Conservation (phyloP, 345 rosid species). For the Hevea brasiliensis region DNA sequence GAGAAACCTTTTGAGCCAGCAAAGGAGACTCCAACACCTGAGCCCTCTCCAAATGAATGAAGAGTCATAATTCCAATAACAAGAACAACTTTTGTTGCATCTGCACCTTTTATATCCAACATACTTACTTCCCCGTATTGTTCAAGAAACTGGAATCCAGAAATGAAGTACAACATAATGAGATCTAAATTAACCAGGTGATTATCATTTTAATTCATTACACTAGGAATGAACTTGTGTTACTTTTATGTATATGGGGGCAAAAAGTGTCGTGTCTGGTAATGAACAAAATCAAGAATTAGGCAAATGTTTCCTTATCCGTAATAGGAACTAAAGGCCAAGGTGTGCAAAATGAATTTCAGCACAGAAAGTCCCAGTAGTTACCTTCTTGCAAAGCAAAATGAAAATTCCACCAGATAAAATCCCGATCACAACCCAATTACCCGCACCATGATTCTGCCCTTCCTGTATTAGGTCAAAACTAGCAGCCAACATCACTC, state of each 20-base stretch:
- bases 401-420: slow-evolving; percentile 86
- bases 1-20: slow-evolving; percentile 96
- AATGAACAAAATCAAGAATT: not conserved
- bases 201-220: not conserved
- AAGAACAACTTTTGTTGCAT: slow-evolving; percentile 90
- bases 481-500: slow-evolving; percentile 99
- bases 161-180: slow-evolving; percentile 1
- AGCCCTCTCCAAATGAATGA: slow-evolving; percentile 99
- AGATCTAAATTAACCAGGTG: not conserved
- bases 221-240: not conserved
- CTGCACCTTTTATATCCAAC: slow-evolving; percentile 98
- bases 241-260: too few species aligned
- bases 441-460: slow-evolving; percentile 81
- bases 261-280: too few species aligned
- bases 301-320: not conserved
- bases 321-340: not conserved
- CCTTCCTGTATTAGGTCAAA: slow-evolving; percentile 98
- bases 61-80: slow-evolving; percentile 99
- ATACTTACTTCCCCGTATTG: slow-evolving; percentile 95
- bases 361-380: not conserved
- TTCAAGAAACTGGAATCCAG: slow-evolving; percentile 74
- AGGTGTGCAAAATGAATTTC: slow-evolving; percentile 7
- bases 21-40: slow-evolving; percentile 99
- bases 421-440: slow-evolving; percentile 87
- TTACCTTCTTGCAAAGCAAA: slow-evolving; percentile 93